Evolutionary conservation across 2,329 filamentous ascomycete species (phyloP).

Genomic region (Fusarium sp.): DNA sequence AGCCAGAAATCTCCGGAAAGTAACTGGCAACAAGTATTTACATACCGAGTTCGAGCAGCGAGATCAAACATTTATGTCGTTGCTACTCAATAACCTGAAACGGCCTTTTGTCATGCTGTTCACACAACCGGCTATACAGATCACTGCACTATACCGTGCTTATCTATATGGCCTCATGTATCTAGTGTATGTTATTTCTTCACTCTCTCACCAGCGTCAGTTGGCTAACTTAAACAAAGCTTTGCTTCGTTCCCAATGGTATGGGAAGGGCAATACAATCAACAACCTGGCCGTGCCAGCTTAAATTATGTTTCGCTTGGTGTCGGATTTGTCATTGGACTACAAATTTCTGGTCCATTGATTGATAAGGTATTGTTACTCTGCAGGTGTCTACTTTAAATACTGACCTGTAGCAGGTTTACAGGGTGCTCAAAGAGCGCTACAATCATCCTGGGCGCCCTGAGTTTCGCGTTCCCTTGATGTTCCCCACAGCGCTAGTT

Average conservation of each 20-base stretch:
- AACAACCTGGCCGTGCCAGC: constrained; percentile 59
- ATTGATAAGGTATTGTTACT: constrained; percentile 47
- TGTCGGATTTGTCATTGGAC: constrained; percentile 65
- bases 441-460: constrained; percentile 33
- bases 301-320: constrained; percentile 66
- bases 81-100: constrained; percentile 50
- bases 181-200: constrained; percentile 51
- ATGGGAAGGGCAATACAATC: constrained; percentile 60
- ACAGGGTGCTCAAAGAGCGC: constrained; percentile 37
- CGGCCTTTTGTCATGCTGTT: constrained; percentile 62
- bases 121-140: constrained; percentile 62
- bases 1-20: constrained; percentile 43
- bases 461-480: constrained; percentile 51
- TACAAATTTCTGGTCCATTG: constrained; percentile 59
- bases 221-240: constrained; percentile 13
- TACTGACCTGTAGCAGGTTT: constrained; percentile 38
- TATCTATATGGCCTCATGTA: constrained; percentile 66
- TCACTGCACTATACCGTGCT: constrained; percentile 61
- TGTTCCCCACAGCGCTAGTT: constrained; percentile 52
- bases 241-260: constrained; percentile 65
- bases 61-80: constrained; percentile 42
- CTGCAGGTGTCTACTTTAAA: accelerated
- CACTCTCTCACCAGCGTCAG: accelerated
- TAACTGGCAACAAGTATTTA: constrained; percentile 45
- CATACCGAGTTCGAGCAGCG: constrained; percentile 47